These are phyloP conservation scores for Rhizomucor pusillus DNA, from an alignment of 371 early-diverging fungal species.

Conservation along the genomic window DNA sequence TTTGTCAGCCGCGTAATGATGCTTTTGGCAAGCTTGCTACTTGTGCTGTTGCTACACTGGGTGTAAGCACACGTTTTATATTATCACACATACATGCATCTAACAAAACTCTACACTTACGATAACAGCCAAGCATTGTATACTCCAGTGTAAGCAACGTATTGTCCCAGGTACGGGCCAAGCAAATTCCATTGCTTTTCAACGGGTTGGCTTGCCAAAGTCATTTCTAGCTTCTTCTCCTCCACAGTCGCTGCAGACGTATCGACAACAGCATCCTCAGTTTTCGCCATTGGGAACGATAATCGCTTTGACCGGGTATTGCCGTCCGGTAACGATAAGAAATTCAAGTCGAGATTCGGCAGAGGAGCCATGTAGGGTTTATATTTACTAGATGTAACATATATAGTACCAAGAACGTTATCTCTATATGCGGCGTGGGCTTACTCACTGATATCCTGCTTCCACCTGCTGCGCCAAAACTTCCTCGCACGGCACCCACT, in stretches of 20 bases:
- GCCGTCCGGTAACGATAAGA: no score
- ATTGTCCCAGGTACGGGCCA: constrained; percentile 77
- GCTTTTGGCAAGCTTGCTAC: constrained; percentile 71
- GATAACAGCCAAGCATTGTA: constrained; percentile 65
- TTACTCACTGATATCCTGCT: constrained; percentile 68
- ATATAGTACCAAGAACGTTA: not conserved
- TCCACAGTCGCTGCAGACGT: constrained; percentile 25
- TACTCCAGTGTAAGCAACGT: constrained; percentile 65
- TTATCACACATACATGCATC: not conserved
- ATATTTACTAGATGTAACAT: constrained; percentile 14
- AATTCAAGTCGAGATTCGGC: constrained; percentile 28
- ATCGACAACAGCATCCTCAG: constrained; percentile 3
- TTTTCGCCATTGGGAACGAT: constrained; percentile 13
- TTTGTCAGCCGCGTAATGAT: constrained; percentile 68
- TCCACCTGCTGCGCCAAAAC: constrained; percentile 78
- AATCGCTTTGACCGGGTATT: constrained; percentile 8
- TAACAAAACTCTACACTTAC: constrained; percentile 28
- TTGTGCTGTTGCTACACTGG: constrained; percentile 31
- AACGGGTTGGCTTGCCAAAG: constrained; percentile 26
- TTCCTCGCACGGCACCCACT: constrained; percentile 78
- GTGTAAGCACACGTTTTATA: no score
- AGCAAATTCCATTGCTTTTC: constrained; percentile 69
- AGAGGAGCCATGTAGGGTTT: constrained; percentile 42
- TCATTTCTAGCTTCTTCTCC: constrained; percentile 33
- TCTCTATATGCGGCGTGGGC: not conserved